phyloP scores from a whole-genome alignment of 495 filamentous ascomycete species.

The Podospora sp. region DNA sequence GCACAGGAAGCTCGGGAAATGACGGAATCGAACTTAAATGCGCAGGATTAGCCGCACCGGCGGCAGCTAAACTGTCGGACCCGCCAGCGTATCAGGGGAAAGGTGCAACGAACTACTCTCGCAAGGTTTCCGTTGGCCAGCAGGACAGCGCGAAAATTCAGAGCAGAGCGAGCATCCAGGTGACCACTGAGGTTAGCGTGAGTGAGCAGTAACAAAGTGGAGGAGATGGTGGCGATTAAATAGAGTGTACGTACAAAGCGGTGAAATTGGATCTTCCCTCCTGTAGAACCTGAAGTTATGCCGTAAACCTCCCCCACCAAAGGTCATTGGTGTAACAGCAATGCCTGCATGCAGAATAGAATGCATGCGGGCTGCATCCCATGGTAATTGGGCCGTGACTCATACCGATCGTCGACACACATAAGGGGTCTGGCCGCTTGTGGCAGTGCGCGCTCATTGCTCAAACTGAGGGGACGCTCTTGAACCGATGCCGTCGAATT shows the following conservation, averaged over 20 bases:
- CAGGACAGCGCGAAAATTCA: neutral
- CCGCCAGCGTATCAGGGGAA: neutral
- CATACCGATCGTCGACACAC: neutral
- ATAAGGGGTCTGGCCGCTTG: neutral
- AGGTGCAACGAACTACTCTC: neutral
- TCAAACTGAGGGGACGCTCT: neutral
- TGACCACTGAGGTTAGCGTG: slow-evolving; percentile 10
- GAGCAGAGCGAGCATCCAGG: neutral
- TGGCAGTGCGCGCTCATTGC: neutral
- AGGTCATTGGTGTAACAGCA: neutral
- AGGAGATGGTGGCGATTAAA: neutral
- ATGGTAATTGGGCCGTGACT: neutral
- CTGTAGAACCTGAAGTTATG: too few species aligned
- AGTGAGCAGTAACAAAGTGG: neutral
- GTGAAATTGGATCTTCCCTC: too few species aligned
- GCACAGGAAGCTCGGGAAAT: neutral
- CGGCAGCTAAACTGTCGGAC: neutral
- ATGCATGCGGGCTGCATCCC: neutral
- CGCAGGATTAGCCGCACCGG: neutral
- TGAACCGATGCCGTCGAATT: neutral
- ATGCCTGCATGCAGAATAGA: neutral
- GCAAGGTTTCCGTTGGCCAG: neutral
- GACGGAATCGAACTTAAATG: neutral
- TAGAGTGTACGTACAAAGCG: neutral
- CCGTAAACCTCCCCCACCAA: too few species aligned